Evolutionary conservation across 2,329 filamentous ascomycete species (phyloP).

Genomic region (Fusarium virguliforme): DNA sequence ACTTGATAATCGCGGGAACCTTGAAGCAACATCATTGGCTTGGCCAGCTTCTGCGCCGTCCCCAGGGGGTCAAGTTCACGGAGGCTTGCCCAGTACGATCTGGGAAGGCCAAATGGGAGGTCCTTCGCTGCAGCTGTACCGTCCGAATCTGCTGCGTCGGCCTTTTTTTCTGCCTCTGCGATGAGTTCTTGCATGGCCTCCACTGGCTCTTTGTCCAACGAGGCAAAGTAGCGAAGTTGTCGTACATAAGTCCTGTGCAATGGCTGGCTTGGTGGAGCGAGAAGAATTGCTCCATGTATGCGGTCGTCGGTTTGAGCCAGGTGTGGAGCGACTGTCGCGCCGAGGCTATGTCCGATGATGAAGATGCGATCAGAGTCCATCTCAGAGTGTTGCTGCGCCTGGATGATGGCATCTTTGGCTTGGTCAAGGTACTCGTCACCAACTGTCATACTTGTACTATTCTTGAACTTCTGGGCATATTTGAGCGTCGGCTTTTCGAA

Average conservation of each 20-base stretch:
- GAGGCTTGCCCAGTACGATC: constrained; percentile 15
- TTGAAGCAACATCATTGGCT: constrained; percentile 18
- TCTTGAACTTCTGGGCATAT: not conserved
- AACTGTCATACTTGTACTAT: not conserved
- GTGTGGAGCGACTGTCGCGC: not conserved
- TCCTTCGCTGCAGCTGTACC: not conserved
- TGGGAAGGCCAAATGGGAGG: constrained; percentile 11
- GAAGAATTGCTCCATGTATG: not conserved
- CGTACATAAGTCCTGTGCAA: constrained; percentile 6
- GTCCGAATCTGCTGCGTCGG: constrained; percentile 2
- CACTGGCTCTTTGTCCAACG: constrained; percentile 10
- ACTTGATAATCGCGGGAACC: constrained; percentile 23
- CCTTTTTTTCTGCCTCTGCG: constrained; percentile 4
- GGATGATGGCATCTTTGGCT: not conserved
- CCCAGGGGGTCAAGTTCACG: constrained; percentile 10
- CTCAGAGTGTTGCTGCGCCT: constrained; percentile 2
- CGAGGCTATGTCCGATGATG: constrained; percentile 20
- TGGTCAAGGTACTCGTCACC: constrained; percentile 18
- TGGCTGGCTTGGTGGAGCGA: constrained; percentile 2
- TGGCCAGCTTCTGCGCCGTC: not conserved
- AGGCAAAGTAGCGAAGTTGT: constrained; percentile 23
- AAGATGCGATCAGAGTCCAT: constrained; percentile 8
- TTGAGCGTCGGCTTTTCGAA: constrained; percentile 13
- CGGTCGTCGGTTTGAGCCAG: not conserved
- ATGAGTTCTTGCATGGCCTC: constrained; percentile 8